Evolutionary conservation across 306 rosid genomes (phyloP), one percentile per base, ranked within the genome.

Genomic region (Amphicarpaea edgeworthii): DNA sequence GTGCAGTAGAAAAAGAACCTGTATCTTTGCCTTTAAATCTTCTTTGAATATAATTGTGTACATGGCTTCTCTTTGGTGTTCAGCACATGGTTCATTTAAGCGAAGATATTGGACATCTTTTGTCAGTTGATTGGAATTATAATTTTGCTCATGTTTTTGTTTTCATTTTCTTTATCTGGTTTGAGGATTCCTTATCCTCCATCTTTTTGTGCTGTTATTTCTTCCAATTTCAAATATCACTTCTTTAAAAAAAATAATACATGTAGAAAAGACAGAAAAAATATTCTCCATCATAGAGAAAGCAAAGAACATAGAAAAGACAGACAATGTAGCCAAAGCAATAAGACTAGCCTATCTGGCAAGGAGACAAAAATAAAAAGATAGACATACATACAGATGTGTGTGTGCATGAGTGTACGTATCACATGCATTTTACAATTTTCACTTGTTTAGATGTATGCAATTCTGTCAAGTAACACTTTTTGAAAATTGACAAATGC

Each of bases 251-350:
- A 37, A n/a, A 32, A 28, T n/a, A n/a, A n/a, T n/a, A n/a, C n/a
- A 28, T 28, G 43, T 30, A 7, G 12, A 37, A 34, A 16, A 32
- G 19, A 34, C 45, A n/a, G 12, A 60, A 60, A 23, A 60, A 30
- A 60, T 30, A 30, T n/a, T 60, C 67, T 32, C 23, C 43, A 28
- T 30, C 66, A 30, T 60, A 46, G 42, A 67, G 17, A 68, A 15
- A 24, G 26, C 26, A 45, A 26, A 58, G 46, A 68, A 45, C 15
- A 68, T 45, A 68, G 59, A 26, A 46, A 24, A 45, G 26, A n/a
- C 16, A 45, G 26, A n/a, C 16, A 68, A 68, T 8, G 24, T 24
- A 15, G 42, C 20, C 58, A 68, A 68, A 28, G 19, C 19, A 63
- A 9, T 37, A 38, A 63, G 69, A 11, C 9, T 37, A 16, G 4